Base-by-base conservation (phyloP, 352 stramenopile genomes). In the Globisporangium radiosum region DNA sequence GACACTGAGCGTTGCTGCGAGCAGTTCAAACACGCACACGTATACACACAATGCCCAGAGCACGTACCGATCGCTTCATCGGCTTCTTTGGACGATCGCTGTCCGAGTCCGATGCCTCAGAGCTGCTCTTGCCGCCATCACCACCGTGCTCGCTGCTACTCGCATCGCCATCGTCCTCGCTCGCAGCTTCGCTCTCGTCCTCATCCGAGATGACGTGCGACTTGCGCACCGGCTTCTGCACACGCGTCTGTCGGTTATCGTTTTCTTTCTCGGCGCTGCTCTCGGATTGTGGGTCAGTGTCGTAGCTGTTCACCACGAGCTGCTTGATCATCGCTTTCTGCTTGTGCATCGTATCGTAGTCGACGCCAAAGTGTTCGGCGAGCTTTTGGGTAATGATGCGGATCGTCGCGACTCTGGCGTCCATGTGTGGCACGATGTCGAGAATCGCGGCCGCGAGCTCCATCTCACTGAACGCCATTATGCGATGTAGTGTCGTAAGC, bases 401-500 rank as follows among this genome's bases (percentile, higher is more conserved):
- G 8, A 92, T 50, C 15, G 72, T 90, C 50, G 76, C 76, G 17
- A 68, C 72, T 36, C 65, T 49, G 14, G 69, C 68, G 52, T 92
- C 70, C 69, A 94, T 75, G 8, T 57, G 61, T 39, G 85, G 82
- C 1, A 92, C 70, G 15, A 90, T 68, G 53, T 76, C 54, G 43
- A 64, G 56, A 57, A 94, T 66, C 59, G 65, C 80, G 10, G 56
- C 52, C 38, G 43, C 40, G 9, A 85, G 57, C 51, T 72, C 65
- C 42, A 66, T 37, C 45, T 71, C 9, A 5, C 47, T 65, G 17
- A 84, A 56, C 17, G 59, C 62, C 33, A 58, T 60, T 45, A 66
- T 63, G 17, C 11, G 58, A 7, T 40, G 40, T 51, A 7, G 33
- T 38, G 44, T 36, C 25, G 25, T 33, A 33, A 33, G 25, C 25